Evolutionary conservation across 2,329 filamentous ascomycete genomes (phyloP).

Genomic region (Claviceps paspali): DNA sequence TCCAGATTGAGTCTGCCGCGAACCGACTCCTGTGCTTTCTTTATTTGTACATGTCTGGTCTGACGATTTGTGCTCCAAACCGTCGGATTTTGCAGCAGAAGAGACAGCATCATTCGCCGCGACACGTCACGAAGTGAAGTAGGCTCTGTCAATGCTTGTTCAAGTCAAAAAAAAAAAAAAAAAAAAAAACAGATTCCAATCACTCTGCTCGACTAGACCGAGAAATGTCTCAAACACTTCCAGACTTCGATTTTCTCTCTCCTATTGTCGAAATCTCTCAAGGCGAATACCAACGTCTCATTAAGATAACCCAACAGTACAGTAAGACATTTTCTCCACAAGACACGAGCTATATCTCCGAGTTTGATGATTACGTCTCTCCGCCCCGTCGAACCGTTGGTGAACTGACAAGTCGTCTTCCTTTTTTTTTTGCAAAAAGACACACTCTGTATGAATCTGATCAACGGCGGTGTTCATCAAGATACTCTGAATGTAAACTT

Average conservation of each 20-base stretch:
- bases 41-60: neutral
- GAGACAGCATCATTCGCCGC: neutral
- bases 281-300: slow-evolving; percentile 2
- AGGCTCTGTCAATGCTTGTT: neutral
- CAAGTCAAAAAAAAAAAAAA: too few species aligned
- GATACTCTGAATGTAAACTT: slow-evolving; percentile 2
- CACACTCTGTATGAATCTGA: slow-evolving; percentile 1
- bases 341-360: neutral
- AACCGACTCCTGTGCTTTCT: too few species aligned
- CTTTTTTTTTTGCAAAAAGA: neutral
- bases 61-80: neutral
- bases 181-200: neutral
- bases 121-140: neutral
- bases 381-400: neutral
- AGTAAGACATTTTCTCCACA: neutral
- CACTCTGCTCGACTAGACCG: neutral
- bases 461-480: neutral
- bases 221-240: neutral
- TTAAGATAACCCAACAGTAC: slow-evolving; percentile 1
- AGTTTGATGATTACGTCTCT: too few species aligned
- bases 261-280: neutral
- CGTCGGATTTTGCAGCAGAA: neutral
- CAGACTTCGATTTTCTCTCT: neutral
- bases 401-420: too few species aligned
- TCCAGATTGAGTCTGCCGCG: too few species aligned